Evolutionary conservation across 495 filamentous ascomycete genomes (phyloP), one percentile per base, ranked within the genome.

Genomic region (Clohesyomyces aquaticus): DNA sequence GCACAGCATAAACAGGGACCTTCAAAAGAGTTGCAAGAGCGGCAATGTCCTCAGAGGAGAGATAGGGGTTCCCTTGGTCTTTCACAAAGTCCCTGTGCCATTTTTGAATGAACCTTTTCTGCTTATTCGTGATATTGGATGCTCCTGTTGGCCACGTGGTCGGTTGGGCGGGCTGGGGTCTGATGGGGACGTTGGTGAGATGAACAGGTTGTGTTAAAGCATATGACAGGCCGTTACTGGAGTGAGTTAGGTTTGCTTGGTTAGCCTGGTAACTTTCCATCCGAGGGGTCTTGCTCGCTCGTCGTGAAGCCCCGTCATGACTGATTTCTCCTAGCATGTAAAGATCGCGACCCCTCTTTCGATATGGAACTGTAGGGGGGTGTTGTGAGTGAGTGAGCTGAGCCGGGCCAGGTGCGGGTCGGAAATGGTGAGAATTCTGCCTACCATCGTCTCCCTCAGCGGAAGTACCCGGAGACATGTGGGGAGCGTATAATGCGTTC

Each of bases 11-110:
- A 3, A 53, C 23, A 16, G 49, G 23, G 1, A 35, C 14, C 6
- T 47, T 14, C 2, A 59, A 18, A 27, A 69, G 32, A 0, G 52
- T 69, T 23, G 66, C 61, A 4, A 69, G n/a, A 2, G 61, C 61
- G 11, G 29, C 54, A 22, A 65, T 12, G 1, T 61, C 18, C n/a
- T 65, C 62, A n/a, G 8, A 35, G 12, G 66, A 29, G 6, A 56
- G 55, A 27, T 35, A 43, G 11, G 29, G 43, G 42, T 32, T 11
- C 19, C 14, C 22, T 8, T 35, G 21, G 4, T 27, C n/a, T n/a
- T 45, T 27, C 18, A 19, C 28, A 35, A 65, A 53, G 21, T 21
- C 19, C 54, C 54, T 22, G 32, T 51, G 48, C 61, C 57, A 65
- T 12, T 48, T n/a, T 43, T 32, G 56, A 18, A 62, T 65, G 29